These are phyloP conservation scores for Tolypocladium sp. DNA, from an alignment of 2,329 filamentous ascomycete species.

Conservation along the genomic window DNA sequence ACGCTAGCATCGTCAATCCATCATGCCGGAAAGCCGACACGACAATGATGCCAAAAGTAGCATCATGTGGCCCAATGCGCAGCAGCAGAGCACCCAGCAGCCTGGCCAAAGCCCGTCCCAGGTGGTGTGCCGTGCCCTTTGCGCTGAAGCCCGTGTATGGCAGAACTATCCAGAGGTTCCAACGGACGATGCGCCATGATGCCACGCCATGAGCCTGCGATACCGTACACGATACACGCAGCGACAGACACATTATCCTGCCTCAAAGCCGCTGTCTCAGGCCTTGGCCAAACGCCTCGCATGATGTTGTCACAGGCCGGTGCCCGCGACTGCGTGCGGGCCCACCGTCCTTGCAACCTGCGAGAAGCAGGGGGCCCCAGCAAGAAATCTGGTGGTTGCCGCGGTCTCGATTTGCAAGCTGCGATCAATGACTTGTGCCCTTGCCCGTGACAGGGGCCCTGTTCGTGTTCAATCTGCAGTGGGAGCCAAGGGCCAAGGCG, in stretches of 20 bases:
- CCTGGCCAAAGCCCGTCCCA: neutral
- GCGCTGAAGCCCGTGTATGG: neutral
- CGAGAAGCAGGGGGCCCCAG: neutral
- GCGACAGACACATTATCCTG: neutral
- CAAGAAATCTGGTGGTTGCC: neutral
- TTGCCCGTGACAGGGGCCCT: neutral
- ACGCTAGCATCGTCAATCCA: constrained; percentile 8
- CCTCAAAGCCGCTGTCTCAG: neutral
- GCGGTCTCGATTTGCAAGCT: neutral
- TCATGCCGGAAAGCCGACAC: constrained; percentile 12
- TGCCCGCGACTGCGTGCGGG: neutral
- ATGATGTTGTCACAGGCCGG: neutral
- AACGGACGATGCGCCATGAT: neutral
- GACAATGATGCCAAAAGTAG: neutral
- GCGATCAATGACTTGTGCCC: neutral
- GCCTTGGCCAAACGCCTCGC: neutral
- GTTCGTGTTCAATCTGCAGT: neutral
- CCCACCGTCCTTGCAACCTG: neutral
- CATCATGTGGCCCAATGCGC: neutral
- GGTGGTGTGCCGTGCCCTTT: neutral
- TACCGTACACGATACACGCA: neutral
- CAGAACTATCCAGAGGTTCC: neutral
- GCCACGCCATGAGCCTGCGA: neutral
- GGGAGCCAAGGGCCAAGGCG: neutral
- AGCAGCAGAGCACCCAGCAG: neutral